Evolutionary conservation across 805 yeast species (phyloP).

Genomic region (Nakazawaea siamensis): DNA sequence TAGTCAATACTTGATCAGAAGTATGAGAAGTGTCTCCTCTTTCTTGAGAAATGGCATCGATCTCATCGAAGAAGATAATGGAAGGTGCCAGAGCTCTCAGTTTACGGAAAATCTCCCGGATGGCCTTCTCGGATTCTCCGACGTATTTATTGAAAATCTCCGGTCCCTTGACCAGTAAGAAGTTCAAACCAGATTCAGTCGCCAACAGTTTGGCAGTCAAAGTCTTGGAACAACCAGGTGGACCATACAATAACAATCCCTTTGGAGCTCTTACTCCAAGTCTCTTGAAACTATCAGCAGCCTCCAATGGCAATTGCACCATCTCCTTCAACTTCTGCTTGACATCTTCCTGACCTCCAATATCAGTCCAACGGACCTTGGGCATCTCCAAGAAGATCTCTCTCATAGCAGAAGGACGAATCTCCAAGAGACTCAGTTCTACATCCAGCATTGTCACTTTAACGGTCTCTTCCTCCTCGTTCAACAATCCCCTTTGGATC

Average conservation of each 20-base stretch:
- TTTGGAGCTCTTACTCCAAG: conserved; percentile 88
- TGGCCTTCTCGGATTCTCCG: conserved; percentile 93
- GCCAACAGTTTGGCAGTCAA: conserved; percentile 93
- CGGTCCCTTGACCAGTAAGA: conserved; percentile 94
- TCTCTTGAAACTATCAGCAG: conserved; percentile 63
- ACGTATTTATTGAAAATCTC: conserved; percentile 90
- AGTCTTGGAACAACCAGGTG: conserved; percentile 97
- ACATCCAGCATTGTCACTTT: conserved; percentile 52
- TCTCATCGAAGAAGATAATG: conserved; percentile 92
- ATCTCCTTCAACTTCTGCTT: conserved; percentile 81
- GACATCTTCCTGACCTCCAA: conserved; percentile 87
- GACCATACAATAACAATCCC: conserved; percentile 91
- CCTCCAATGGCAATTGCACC: conserved; percentile 84
- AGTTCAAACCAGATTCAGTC: conserved; percentile 89
- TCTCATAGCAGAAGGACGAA: conserved; percentile 94
- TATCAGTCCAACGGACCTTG: conserved; percentile 86
- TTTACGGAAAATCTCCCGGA: conserved; percentile 85
- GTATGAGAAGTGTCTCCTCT: conserved; percentile 52
- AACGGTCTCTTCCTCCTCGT: conserved; percentile 18
- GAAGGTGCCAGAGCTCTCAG: conserved; percentile 94
- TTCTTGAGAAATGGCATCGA: conserved; percentile 83
- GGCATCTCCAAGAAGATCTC: conserved; percentile 94
- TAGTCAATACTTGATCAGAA: conserved; percentile 79
- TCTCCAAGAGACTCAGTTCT: conserved; percentile 64
- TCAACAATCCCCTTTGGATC: conserved; percentile 51